Evolutionary conservation across 1,139 yeast genomes (phyloP), one percentile per base, ranked within the genome.

Genomic region (Spencermartinsiella ligniputridi): DNA sequence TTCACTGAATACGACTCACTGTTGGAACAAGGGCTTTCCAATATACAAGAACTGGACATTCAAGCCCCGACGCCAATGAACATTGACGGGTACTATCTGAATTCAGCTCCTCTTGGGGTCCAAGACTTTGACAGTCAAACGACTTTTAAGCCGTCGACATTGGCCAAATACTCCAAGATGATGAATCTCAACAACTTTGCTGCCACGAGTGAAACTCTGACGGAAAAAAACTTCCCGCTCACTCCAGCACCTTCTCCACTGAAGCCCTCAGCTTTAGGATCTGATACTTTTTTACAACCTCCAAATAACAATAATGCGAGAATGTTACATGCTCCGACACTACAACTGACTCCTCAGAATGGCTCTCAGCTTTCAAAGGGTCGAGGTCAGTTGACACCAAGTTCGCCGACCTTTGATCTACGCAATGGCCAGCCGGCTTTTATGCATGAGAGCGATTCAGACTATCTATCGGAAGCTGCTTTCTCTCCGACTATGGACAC

Each of bases 1-100:
- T 60, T 58, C 42, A 33, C 47, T 12, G 56, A 56, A 35, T 61
- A 58, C 52, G 67, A 63, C 29, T 49, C 63, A 4, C 52, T 59
- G 24, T 49, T 63, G 20, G 58, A 58, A 22, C 55, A 52, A 33
- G 47, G 60, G 5, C 42, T 60, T 34, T 39, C 57, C 16, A 40
- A 45, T 25, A 54, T 63, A 17, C 61, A 56, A 27, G 67, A 62
- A 11, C 52, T 63, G 42, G 58, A 49, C 25, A 59, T 63, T 30
- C 59, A 20, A 49, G 51, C 21, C 29, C 36, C 41, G 19, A 20
- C 35, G 35, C 34, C 32, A 5, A 9, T n/a, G 12, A 11, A 9
- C 32, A 13, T 19, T 11, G 9, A 17, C 16, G 38, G 38, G 9
- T 21, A 6, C 13, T 15, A 27, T 19, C 24, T 37, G 40, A 19